phyloP scores from a whole-genome alignment of 768 basidiomycete genomes.

The Terana coerulea region DNA sequence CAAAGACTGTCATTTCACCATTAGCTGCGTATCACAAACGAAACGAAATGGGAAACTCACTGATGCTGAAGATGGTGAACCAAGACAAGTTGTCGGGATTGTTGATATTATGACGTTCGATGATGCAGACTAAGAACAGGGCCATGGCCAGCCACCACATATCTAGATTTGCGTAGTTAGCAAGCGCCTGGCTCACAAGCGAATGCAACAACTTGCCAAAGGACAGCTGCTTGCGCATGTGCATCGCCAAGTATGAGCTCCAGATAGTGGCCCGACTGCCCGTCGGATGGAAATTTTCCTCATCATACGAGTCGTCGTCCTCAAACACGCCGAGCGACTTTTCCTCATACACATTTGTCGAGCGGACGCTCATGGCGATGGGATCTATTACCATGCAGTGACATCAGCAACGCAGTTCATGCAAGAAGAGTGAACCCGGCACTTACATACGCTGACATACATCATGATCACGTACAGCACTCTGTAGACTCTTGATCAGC shows the following conservation, averaged over 20 bases:
- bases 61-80: constrained; percentile 82
- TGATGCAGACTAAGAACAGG: constrained; percentile 86
- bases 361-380: constrained; percentile 85
- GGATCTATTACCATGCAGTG: constrained; percentile 45
- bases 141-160: constrained; percentile 95
- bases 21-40: not conserved
- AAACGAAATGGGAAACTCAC: constrained; percentile 39
- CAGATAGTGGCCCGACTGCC: constrained; percentile 60
- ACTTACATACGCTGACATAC: constrained; percentile 82
- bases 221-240: constrained; percentile 83
- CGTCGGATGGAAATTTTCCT: constrained; percentile 39
- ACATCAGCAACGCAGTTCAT: not conserved
- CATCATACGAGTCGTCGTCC: constrained; percentile 31
- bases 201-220: constrained; percentile 54
- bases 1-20: constrained; percentile 65
- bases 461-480: constrained; percentile 92
- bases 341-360: constrained; percentile 94
- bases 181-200: not conserved
- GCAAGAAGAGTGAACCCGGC: constrained; percentile 11
- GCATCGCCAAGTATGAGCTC: constrained; percentile 76
- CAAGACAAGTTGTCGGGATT: constrained; percentile 51
- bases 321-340: constrained; percentile 81
- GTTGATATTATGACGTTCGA: constrained; percentile 70
- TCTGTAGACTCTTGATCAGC: constrained; percentile 31
- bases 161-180: constrained; percentile 45